Evolutionary conservation across 106 monocot species (phyloP).

Genomic region (Gastrodia elata): DNA sequence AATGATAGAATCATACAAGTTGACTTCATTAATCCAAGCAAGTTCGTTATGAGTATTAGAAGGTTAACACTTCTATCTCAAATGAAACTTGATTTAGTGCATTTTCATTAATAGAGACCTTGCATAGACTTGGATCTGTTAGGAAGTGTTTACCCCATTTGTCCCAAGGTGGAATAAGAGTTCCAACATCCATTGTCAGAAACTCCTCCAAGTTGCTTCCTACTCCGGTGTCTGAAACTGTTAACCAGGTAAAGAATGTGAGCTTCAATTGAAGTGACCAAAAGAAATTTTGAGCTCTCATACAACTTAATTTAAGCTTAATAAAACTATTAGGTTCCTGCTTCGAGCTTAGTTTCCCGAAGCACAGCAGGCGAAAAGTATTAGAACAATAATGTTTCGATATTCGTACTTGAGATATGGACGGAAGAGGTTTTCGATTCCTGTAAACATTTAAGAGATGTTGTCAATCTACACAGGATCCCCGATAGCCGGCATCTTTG

Average conservation of each 20-base stretch:
- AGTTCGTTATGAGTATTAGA: too few species aligned
- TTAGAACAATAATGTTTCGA: neutral
- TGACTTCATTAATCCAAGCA: too few species aligned
- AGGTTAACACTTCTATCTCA: neutral
- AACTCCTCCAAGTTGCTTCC: slow-evolving; percentile 59
- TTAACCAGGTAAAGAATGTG: neutral
- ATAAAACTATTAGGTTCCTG: neutral
- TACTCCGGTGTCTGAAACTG: slow-evolving; percentile 73
- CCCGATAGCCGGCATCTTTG: slow-evolving; percentile 57
- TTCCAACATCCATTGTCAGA: slow-evolving; percentile 10
- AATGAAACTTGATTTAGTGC: neutral
- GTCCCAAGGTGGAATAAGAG: neutral
- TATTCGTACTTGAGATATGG: slow-evolving; percentile 39
- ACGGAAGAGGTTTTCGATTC: slow-evolving; percentile 25
- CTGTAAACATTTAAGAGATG: slow-evolving; percentile 28
- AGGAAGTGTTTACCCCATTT: slow-evolving; percentile 47
- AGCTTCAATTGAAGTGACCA: neutral
- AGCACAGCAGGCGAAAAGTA: too few species aligned
- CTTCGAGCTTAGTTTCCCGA: neutral
- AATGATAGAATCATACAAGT: too few species aligned
- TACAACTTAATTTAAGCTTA: neutral
- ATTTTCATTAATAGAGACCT: neutral
- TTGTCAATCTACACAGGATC: slow-evolving; percentile 42
- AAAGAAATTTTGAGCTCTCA: neutral
- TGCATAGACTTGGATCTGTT: neutral